Base-by-base conservation (phyloP, 2,329 filamentous ascomycete genomes). In the Didymella pomorum region DNA sequence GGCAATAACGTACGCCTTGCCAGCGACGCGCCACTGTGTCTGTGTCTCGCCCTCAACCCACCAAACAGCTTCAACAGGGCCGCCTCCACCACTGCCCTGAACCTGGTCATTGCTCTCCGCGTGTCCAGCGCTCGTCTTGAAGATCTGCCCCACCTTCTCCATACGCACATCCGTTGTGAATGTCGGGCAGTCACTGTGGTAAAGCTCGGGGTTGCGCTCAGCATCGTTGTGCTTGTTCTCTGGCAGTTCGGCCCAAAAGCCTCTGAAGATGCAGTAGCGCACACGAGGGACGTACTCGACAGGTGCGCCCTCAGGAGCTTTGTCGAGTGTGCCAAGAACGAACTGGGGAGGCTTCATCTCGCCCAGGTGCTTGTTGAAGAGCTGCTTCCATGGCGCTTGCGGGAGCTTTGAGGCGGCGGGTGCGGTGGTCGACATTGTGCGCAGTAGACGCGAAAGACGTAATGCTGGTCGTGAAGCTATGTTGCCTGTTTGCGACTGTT, bases 91-190 rank as follows among this genome's bases (percentile, higher is more conserved):
- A 61, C 81, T 83, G 54, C 86, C 80, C 61, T 78, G 73, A 37
- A 72, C 67, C 60, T 77, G 81, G 64, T 68, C 79, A 6, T 70
- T 72, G 31, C 77, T 76, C 29, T 78, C 74, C 7, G 82, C 82
- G 50, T 82, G 78, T 8, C 79, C 82, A 23, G 77, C 73, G 11
- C 79, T 80, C 5, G 79, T 82, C 6, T 78, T 80, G 61, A 88
- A 86, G 3, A 98, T 77, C 76, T 97, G 89, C 2, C 82, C 80
- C 0, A 90, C 82, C 81, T 98, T 98, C 59, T 88, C 84, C 92
- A 96, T 97, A 44, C 94, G 86, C 9, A 86, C 86, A 76, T 98
- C 95, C 0, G 93, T 97, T 1, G 94, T 97, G 71, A 97, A 89
- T 0, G 90, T 89, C 3, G 90, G 85, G 67, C 94, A 80, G 65